Evolutionary conservation across 345 rosid species (phyloP).

Genomic region (Corchorus olitorius): DNA sequence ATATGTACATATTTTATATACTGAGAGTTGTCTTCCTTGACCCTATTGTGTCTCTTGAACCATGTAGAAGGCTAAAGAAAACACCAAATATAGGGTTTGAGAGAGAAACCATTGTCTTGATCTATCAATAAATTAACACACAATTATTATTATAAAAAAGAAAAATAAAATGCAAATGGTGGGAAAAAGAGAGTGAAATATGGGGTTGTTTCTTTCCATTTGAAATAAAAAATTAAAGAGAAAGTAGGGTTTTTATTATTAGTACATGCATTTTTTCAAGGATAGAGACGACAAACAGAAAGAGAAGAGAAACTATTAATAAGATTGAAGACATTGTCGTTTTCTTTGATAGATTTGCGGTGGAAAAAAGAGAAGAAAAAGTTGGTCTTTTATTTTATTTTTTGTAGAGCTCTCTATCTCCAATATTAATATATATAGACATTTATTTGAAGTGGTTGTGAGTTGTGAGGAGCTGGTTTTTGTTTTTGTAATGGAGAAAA

Average conservation of each 20-base stretch:
- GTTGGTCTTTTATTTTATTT: background rate
- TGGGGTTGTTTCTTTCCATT: slow-evolving; percentile 20
- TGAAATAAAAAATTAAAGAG: slow-evolving; percentile 25
- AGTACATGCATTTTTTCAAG: background rate
- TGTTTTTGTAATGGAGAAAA: slow-evolving; percentile 1
- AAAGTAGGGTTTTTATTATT: background rate
- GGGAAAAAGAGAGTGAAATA: background rate
- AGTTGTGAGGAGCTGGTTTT: slow-evolving; percentile 12
- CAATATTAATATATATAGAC: background rate
- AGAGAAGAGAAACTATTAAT: background rate
- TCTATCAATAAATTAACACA: background rate
- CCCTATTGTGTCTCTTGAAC: slow-evolving; percentile 21
- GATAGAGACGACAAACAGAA: slow-evolving; percentile 23
- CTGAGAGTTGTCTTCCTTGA: background rate
- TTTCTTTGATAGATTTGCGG: background rate
- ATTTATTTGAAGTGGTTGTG: slow-evolving; percentile 24
- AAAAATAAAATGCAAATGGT: background rate
- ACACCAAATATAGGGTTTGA: background rate
- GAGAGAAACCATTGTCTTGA: background rate
- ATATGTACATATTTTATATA: background rate
- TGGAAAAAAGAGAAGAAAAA: slow-evolving; percentile 18
- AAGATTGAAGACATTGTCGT: background rate
- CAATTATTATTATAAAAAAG: background rate
- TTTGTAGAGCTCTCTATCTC: background rate
- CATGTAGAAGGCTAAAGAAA: background rate